Evolutionary conservation across 495 filamentous ascomycete genomes (phyloP).

Genomic region (Podospora pseudocomata): DNA sequence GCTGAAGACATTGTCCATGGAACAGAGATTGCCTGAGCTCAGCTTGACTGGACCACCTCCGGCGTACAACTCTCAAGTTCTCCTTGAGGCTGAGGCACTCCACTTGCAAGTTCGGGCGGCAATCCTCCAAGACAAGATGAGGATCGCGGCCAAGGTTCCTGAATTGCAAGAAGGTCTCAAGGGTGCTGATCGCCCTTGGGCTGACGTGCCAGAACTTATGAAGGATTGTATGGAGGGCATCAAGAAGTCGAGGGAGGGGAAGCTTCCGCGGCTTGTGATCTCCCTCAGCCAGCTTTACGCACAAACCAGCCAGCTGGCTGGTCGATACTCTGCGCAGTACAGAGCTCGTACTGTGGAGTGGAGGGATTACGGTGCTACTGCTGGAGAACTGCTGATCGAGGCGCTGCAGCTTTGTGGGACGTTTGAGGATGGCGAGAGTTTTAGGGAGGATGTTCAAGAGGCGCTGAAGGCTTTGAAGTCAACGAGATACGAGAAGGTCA

Average conservation of each 20-base stretch:
- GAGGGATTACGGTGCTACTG: background rate
- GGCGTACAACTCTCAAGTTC: constrained; percentile 16
- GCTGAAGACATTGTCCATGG: background rate
- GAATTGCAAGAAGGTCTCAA: background rate
- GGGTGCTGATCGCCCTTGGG: background rate
- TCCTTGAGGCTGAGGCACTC: constrained; percentile 12
- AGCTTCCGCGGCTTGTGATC: too few species aligned
- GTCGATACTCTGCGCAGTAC: too few species aligned
- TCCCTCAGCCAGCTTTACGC: too few species aligned
- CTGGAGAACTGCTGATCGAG: constrained; percentile 1
- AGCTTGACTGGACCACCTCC: constrained; percentile 2
- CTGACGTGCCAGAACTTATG: too few species aligned
- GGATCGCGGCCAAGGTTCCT: background rate
- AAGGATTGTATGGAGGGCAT: too few species aligned
- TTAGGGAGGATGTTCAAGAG: constrained; percentile 24
- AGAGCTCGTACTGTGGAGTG: too few species aligned
- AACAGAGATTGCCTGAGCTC: background rate
- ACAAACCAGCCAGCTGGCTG: too few species aligned
- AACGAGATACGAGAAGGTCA: constrained; percentile 28
- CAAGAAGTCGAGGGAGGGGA: too few species aligned
- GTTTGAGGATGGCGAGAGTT: constrained; percentile 20
- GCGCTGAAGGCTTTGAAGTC: constrained; percentile 15
- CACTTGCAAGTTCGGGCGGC: constrained; percentile 8
- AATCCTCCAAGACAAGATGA: background rate
- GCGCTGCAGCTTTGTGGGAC: constrained; percentile 22